phyloP scores from a whole-genome alignment of 345 rosid genomes.

The Trapa incisa region DNA sequence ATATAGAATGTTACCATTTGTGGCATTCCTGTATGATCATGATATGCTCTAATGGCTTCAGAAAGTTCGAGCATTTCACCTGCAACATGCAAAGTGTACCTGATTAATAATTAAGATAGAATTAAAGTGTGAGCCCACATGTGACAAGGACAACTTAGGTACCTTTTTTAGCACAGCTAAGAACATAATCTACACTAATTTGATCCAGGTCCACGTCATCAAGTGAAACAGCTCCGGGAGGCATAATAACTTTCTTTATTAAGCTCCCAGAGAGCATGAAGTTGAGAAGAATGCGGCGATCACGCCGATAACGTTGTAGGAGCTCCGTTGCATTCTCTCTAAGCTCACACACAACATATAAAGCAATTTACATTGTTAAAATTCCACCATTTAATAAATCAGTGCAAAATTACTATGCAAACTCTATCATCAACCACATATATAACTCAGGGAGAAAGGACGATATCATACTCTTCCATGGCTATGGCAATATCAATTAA shows the following conservation, averaged over 20 bases:
- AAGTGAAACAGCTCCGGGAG: conserved; percentile 91
- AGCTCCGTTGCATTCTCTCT: conserved; percentile 73
- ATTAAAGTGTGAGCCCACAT: neutral
- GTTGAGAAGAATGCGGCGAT: conserved; percentile 68
- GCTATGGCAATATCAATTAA: conserved; percentile 6
- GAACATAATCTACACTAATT: conserved; percentile 93
- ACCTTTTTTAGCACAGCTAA: conserved; percentile 86
- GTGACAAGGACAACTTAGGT: neutral
- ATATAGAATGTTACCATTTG: conserved; percentile 44
- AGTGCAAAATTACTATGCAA: neutral
- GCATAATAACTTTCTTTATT: conserved; percentile 89
- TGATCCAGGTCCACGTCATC: conserved; percentile 98
- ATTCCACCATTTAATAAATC: neutral
- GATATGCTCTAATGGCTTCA: conserved; percentile 89
- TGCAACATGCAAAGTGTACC: conserved; percentile 12
- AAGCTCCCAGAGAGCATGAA: conserved; percentile 75
- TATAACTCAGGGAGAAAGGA: conserved; percentile 4
- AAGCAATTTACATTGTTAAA: neutral
- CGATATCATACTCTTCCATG: conserved; percentile 24
- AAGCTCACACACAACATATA: conserved; percentile 2
- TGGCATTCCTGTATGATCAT: conserved; percentile 72
- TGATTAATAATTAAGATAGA: conserved; percentile 3
- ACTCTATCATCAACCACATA: neutral
- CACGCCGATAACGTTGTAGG: conserved; percentile 80
- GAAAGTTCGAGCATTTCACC: conserved; percentile 87